Evolutionary conservation across 2,329 filamentous ascomycete species (phyloP).

Genomic region (Lachnellula willkommii): DNA sequence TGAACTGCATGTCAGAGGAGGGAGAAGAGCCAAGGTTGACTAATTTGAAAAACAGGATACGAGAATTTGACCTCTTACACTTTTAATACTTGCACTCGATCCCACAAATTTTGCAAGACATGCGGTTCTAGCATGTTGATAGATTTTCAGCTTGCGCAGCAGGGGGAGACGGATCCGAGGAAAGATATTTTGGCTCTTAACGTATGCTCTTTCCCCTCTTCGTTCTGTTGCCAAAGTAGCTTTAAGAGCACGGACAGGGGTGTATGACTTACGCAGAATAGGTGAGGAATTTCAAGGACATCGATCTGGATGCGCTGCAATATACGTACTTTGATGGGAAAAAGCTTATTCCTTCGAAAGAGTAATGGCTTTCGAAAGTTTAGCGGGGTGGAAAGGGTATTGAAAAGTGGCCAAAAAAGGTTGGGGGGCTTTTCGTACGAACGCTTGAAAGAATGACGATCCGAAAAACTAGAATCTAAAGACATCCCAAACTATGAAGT

Average conservation of each 20-base stretch:
- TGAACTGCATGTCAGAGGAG: neutral
- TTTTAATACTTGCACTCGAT: slow-evolving; percentile 13
- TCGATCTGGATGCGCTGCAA: slow-evolving; percentile 18
- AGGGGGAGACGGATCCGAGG: slow-evolving; percentile 14
- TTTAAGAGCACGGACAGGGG: neutral
- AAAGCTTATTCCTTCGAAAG: neutral
- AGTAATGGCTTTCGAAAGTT: neutral
- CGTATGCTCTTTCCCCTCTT: slow-evolving; percentile 10
- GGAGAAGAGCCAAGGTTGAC: neutral
- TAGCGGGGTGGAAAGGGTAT: neutral
- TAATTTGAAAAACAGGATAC: slow-evolving; percentile 7
- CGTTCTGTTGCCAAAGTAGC: neutral
- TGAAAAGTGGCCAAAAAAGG: neutral
- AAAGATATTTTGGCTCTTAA: slow-evolving; percentile 21
- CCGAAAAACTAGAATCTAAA: no score
- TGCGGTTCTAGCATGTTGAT: slow-evolving; percentile 22
- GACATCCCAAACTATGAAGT: no score
- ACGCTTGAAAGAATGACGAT: no score
- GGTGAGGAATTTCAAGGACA: slow-evolving; percentile 20
- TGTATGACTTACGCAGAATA: neutral
- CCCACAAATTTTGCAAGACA: slow-evolving; percentile 21
- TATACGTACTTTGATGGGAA: slow-evolving; percentile 22
- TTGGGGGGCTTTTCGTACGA: neutral
- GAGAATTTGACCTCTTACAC: slow-evolving; percentile 11
- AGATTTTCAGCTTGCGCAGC: slow-evolving; percentile 11